Evolutionary conservation across 169 alveolate genomes (phyloP), one percentile per base, ranked within the genome.

Genomic region (Haemoproteus tartakovskyi): DNA sequence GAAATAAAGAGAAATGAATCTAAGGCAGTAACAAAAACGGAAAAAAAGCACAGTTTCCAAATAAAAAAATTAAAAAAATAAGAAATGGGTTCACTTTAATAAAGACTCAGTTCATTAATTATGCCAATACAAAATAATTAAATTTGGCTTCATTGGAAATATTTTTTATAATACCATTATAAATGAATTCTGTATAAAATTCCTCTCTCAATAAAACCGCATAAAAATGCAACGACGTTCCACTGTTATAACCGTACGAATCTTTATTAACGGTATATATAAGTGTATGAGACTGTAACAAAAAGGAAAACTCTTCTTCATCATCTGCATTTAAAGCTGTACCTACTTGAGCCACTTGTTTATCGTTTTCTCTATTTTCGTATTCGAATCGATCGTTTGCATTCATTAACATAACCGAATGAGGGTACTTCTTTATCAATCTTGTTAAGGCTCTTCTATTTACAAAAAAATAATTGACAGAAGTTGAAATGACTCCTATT

Each of bases 221-320:
- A 48, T 67, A 67, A 6, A 67, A 67, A 46, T 67, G 67, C 21
- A 67, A 29, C 3, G 47, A 40, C 8, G 82, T 41, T 19, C 64
- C 70, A 5, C 74, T 67, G 2, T 67, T 60, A n/a, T 14, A 14
- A 26, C 74, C 82, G 47, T 67, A 67, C 0, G 82, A 38, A 54
- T 67, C 82, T 29, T 51, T 40, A 27, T 67, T 67, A 11, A 70
- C 4, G 24, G 36, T 21, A 19, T 54, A 67, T 30, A 67, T 36
- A 18, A 67, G 37, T 1, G 82, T 67, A 60, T 67, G 74, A 2
- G 60, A 67, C n/a, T n/a, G n/a, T n/a, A 24, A 8, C 19, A 59
- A 14, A 4, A 67, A 16, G 47, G 56, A 67, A 1, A 67, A 54
- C 47, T 67, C 38, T 5, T 48, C 70, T 24, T 67, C 82, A 8